phyloP scores from a whole-genome alignment of 768 basidiomycete genomes.

The Pleurotus eryngii region DNA sequence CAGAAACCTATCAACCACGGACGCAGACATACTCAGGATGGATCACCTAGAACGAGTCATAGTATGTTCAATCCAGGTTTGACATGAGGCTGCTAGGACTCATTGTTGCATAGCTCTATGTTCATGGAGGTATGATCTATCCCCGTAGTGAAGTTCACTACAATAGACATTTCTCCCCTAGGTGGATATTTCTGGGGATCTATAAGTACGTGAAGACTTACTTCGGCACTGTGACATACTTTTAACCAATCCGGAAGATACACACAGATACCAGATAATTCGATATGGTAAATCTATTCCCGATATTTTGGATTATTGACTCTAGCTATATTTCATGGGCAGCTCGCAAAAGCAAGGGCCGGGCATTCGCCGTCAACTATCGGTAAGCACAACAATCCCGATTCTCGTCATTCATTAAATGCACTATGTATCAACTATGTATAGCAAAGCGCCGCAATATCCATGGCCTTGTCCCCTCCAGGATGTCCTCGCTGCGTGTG shows the following conservation, averaged over 20 bases:
- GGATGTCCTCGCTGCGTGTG: constrained; percentile 74
- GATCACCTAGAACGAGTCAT: constrained; percentile 54
- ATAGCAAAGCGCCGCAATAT: constrained; percentile 78
- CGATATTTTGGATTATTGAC: background rate
- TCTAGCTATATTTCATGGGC: constrained; percentile 13
- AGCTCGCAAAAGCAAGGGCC: constrained; percentile 70
- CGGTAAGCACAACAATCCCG: constrained; percentile 18
- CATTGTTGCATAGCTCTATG: constrained; percentile 47
- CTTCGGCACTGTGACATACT: background rate
- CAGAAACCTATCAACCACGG: constrained; percentile 30
- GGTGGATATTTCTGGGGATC: constrained; percentile 70
- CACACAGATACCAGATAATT: constrained; percentile 58
- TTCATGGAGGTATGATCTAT: constrained; percentile 51
- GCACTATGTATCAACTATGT: constrained; percentile 30
- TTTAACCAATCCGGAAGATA: constrained; percentile 31
- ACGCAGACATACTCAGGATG: constrained; percentile 44
- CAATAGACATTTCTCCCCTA: constrained; percentile 15
- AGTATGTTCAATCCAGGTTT: constrained; percentile 27
- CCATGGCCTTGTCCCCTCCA: constrained; percentile 79
- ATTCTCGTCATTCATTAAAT: background rate
- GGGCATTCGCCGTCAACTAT: constrained; percentile 64
- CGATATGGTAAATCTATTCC: constrained; percentile 40
- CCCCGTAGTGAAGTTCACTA: background rate
- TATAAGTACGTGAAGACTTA: constrained; percentile 38
- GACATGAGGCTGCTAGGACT: background rate